Evolutionary conservation across 208 protist genomes (phyloP).

Genomic region (Novymonas esmeraldas): DNA sequence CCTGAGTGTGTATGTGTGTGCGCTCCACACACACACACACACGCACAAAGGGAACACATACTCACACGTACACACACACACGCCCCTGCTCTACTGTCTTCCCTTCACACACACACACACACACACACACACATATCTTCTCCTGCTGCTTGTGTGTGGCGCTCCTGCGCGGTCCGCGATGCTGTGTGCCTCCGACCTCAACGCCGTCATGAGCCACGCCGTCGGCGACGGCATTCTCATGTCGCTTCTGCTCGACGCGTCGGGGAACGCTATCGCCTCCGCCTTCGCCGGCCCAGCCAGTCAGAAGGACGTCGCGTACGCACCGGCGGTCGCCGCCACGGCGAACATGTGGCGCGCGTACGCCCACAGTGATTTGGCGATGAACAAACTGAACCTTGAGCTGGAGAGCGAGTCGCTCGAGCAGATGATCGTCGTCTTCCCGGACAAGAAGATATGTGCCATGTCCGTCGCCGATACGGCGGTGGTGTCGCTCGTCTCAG

Average conservation of each 20-base stretch:
- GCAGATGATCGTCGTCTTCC: conserved; percentile 71
- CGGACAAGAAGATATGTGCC: conserved; percentile 67
- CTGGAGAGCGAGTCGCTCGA: conserved; percentile 72
- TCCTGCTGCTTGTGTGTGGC: no score
- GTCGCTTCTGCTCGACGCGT: conserved; percentile 57
- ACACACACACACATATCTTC: no score
- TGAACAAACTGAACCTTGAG: conserved; percentile 64
- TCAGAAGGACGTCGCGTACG: conserved; percentile 41
- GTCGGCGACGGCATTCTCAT: conserved; percentile 66
- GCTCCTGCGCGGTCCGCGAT: no score
- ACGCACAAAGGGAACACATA: no score
- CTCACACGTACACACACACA: no score
- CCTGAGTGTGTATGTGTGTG: no score
- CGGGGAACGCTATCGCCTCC: conserved; percentile 61
- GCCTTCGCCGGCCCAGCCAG: conserved; percentile 29
- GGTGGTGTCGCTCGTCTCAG: conserved; percentile 57
- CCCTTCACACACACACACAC: no score
- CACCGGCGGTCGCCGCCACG: conserved; percentile 57
- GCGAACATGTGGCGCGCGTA: conserved; percentile 84
- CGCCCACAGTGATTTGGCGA: conserved; percentile 53
- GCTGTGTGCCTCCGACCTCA: conserved; percentile 74
- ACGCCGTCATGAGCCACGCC: conserved; percentile 41
- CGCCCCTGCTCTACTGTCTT: no score
- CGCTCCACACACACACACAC: no score
- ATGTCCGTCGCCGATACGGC: conserved; percentile 71